Evolutionary conservation across 805 yeast genomes (phyloP).

Genomic region (Lachancea nothofagi): DNA sequence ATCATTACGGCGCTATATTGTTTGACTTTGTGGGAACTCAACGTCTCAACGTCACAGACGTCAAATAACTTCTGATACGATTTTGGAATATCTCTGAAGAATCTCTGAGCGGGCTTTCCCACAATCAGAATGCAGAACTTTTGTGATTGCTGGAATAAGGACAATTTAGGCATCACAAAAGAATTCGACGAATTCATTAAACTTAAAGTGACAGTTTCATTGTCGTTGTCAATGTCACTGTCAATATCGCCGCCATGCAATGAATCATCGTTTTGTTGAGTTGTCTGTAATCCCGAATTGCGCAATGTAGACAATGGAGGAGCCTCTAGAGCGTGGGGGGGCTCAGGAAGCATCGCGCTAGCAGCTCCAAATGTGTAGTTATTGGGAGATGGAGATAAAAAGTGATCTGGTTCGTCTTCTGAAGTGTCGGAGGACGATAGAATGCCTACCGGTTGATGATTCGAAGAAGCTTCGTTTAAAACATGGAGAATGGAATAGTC

Average conservation of each 20-base stretch:
- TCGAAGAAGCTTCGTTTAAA: constrained; percentile 9
- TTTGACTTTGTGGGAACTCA: constrained; percentile 11
- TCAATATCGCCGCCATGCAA: constrained; percentile 3
- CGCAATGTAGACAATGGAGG: constrained; percentile 3
- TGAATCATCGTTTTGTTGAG: neutral
- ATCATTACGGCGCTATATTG: constrained; percentile 21
- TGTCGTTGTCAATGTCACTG: constrained; percentile 15
- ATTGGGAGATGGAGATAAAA: constrained; percentile 13
- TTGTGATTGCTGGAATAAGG: constrained; percentile 19
- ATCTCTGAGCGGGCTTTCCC: constrained; percentile 25
- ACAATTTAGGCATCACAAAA: constrained; percentile 33
- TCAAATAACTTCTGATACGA: constrained; percentile 21
- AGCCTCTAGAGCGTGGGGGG: constrained; percentile 3
- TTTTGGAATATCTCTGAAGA: constrained; percentile 24
- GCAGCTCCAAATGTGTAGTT: constrained; percentile 2
- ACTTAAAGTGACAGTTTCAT: constrained; percentile 23
- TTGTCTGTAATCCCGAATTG: neutral
- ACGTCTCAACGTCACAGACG: constrained; percentile 19
- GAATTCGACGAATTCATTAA: constrained; percentile 27
- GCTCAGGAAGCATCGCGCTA: constrained; percentile 2
- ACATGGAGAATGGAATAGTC: constrained; percentile 19
- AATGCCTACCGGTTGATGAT: constrained; percentile 13
- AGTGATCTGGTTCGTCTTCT: constrained; percentile 26
- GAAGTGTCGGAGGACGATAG: constrained; percentile 30
- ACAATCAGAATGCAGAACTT: constrained; percentile 22